A percentile compares a stretch with the other conserved stretches of the same genome.
Evolutionary conservation across 768 basidiomycete species (phyloP).

Genomic region (Amanita inopinata): DNA sequence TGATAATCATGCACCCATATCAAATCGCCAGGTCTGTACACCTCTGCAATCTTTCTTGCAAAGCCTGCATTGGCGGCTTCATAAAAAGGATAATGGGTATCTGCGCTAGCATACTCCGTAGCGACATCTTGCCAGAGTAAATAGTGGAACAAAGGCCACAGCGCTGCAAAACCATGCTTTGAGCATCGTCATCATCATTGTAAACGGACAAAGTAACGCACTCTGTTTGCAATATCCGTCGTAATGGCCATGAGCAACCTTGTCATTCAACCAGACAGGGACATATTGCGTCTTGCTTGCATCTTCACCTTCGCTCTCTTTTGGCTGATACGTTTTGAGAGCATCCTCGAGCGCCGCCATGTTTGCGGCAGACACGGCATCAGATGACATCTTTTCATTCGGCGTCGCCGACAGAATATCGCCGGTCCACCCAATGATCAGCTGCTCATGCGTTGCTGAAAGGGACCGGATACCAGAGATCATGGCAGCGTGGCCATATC

Average conservation of each 20-base stretch:
- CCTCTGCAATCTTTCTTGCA: conserved; percentile 58
- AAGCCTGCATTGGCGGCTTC: conserved; percentile 78
- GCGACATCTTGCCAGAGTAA: conserved; percentile 96
- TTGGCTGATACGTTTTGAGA: conserved; percentile 48
- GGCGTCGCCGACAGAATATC: conserved; percentile 55
- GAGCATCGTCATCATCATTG: background rate
- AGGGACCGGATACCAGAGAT: conserved; percentile 87
- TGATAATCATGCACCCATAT: conserved; percentile 97
- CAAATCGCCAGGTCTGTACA: conserved; percentile 84
- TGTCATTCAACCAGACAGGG: conserved; percentile 87
- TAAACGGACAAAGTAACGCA: conserved; percentile 30
- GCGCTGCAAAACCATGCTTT: conserved; percentile 34
- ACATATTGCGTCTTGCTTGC: conserved; percentile 59
- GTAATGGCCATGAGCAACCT: conserved; percentile 88
- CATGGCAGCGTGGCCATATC: conserved; percentile 93
- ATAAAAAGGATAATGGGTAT: conserved; percentile 75
- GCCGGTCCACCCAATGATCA: conserved; percentile 92
- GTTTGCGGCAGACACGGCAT: conserved; percentile 50
- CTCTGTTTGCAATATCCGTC: conserved; percentile 98
- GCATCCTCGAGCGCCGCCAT: conserved; percentile 56
- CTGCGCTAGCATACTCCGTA: conserved; percentile 79
- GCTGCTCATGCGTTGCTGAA: conserved; percentile 75
- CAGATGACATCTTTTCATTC: conserved; percentile 35
- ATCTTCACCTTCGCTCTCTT: conserved; percentile 47
- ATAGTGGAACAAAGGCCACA: conserved; percentile 99